These are phyloP conservation scores for Phanerochaete sordida DNA, from an alignment of 768 basidiomycete species.

Conservation along the genomic window DNA sequence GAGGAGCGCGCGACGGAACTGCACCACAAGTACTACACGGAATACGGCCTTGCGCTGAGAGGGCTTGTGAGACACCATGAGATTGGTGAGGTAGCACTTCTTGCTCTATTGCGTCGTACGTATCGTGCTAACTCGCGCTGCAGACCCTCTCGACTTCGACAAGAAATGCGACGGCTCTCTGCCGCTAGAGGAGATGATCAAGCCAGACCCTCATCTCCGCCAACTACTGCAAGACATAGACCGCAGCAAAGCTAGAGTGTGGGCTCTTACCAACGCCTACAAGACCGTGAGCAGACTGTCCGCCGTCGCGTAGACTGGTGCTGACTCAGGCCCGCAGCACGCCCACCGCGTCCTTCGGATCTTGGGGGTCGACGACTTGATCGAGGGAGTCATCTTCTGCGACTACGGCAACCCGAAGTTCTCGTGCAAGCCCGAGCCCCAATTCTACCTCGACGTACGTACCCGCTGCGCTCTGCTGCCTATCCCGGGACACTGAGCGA, in stretches of 20 bases:
- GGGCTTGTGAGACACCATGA: slow-evolving; percentile 74
- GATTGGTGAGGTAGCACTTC: slow-evolving; percentile 48
- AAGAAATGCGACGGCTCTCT: slow-evolving; percentile 78
- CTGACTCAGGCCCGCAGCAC: slow-evolving; percentile 46
- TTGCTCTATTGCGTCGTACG: background rate
- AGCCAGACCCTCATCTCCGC: slow-evolving; percentile 55
- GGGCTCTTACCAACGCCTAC: slow-evolving; percentile 88
- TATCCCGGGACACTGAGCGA: background rate
- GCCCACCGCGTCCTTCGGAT: slow-evolving; percentile 77
- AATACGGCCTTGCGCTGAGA: slow-evolving; percentile 81
- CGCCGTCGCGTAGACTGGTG: background rate
- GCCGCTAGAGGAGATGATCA: slow-evolving; percentile 77
- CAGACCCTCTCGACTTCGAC: slow-evolving; percentile 84
- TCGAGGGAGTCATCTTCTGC: slow-evolving; percentile 76
- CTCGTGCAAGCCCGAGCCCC: slow-evolving; percentile 76
- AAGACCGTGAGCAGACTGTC: slow-evolving; percentile 45
- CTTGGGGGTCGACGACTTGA: slow-evolving; percentile 63
- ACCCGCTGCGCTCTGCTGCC: background rate
- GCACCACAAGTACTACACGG: slow-evolving; percentile 69
- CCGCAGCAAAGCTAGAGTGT: slow-evolving; percentile 69
- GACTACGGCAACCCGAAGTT: slow-evolving; percentile 68
- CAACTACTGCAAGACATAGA: slow-evolving; percentile 79
- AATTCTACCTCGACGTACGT: slow-evolving; percentile 61
- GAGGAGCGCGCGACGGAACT: slow-evolving; percentile 67
- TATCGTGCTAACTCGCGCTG: slow-evolving; percentile 7